Conservation (phyloP, 441 rosid genomes). For the Geranium incanum region DNA sequence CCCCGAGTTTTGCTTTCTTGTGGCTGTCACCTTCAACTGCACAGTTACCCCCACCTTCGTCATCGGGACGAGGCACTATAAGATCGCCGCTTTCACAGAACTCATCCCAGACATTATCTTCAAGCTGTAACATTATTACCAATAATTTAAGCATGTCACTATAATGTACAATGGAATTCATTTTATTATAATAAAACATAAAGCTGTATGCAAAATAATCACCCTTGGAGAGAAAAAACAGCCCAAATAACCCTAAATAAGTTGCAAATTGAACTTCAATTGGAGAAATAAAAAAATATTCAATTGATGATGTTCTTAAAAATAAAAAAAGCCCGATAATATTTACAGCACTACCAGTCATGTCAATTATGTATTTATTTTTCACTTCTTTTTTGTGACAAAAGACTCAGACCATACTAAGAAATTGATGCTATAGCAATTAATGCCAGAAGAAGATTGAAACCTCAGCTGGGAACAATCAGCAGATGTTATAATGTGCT, state of each 20-base stretch:
- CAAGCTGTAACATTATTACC: constrained; percentile 40
- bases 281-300: not conserved
- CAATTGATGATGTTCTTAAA: not conserved
- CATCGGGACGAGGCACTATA: constrained; percentile 53
- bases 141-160: constrained; percentile 17
- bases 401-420: not conserved
- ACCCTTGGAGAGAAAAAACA: not conserved
- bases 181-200: not conserved
- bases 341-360: not conserved
- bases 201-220: not conserved
- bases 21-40: constrained; percentile 28
- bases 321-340: not conserved
- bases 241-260: not conserved
- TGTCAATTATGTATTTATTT: not conserved
- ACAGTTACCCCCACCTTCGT: constrained; percentile 31
- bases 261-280: not conserved
- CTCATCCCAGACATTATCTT: constrained; percentile 48
- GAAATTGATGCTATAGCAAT: not conserved
- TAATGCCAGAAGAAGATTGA: not conserved
- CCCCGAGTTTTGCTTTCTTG: constrained; percentile 45
- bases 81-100: constrained; percentile 54
- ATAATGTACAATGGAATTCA: constrained; percentile 4
- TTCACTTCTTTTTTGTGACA: not conserved
- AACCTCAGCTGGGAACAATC: not conserved
- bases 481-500: not conserved